Conservation (phyloP, 352 stramenopile genomes). For the Porosira glacialis region DNA sequence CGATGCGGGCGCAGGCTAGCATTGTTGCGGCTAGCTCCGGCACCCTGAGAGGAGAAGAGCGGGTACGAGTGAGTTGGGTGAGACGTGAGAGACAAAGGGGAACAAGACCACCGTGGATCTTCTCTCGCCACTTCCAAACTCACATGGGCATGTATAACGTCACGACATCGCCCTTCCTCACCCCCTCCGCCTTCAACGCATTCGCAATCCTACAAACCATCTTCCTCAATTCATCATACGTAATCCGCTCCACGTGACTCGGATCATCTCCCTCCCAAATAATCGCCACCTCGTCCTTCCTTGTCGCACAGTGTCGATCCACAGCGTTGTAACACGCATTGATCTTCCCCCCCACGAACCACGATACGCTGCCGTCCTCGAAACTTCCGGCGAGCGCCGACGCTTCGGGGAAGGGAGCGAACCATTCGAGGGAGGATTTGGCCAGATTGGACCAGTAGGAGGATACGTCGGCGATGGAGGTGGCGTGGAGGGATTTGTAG, state of each 20-base stretch:
- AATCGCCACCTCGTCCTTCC: constrained; percentile 88
- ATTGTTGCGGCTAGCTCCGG: constrained; percentile 94
- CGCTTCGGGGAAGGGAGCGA: constrained; percentile 87
- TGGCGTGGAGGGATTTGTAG: constrained; percentile 55
- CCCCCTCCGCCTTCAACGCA: constrained; percentile 87
- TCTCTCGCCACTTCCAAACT: no score
- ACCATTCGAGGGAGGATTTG: constrained; percentile 88
- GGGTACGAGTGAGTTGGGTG: no score
- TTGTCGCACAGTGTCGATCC: constrained; percentile 84
- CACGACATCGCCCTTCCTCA: constrained; percentile 89
- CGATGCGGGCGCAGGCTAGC: constrained; percentile 96
- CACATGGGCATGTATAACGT: constrained; percentile 99
- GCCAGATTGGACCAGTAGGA: constrained; percentile 90
- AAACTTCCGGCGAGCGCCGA: constrained; percentile 82
- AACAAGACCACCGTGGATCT: no score
- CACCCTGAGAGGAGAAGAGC: no score
- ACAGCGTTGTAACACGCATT: constrained; percentile 60
- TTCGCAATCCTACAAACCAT: constrained; percentile 92
- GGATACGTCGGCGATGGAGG: constrained; percentile 81
- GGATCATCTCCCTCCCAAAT: constrained; percentile 97
- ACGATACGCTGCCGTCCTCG: constrained; percentile 67
- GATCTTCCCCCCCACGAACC: constrained; percentile 16
- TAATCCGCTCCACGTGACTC: constrained; percentile 85
- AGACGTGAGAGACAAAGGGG: no score
- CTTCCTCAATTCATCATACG: constrained; percentile 87